phyloP scores from a whole-genome alignment of 192 early-diverging fungal species.

The Coemansia sp. region DNA sequence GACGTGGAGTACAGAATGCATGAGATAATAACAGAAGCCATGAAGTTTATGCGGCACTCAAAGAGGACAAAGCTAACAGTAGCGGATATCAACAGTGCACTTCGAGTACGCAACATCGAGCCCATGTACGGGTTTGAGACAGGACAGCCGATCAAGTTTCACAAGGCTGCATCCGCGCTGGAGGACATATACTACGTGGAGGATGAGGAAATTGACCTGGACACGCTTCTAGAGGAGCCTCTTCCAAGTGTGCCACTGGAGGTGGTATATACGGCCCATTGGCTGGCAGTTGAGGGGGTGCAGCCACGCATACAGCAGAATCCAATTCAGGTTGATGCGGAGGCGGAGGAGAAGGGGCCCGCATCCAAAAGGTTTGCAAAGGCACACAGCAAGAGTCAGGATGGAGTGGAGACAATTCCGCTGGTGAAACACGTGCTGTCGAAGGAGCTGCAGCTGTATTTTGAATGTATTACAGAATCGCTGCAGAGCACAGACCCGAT shows the following conservation, averaged over 20 bases:
- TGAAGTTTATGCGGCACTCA: constrained; percentile 96
- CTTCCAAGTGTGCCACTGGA: constrained; percentile 91
- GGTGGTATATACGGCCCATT: constrained; percentile 87
- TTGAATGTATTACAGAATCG: constrained; percentile 84
- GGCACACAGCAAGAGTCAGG: constrained; percentile 22
- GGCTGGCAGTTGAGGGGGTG: constrained; percentile 99
- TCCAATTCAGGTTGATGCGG: constrained; percentile 63
- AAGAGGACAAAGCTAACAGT: constrained; percentile 77
- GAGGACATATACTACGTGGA: constrained; percentile 86
- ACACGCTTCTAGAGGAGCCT: constrained; percentile 79
- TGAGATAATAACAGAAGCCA: constrained; percentile 90
- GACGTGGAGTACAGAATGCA: constrained; percentile 96
- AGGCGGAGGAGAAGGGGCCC: constrained; percentile 7
- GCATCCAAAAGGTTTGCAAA: constrained; percentile 22
- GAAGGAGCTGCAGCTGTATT: constrained; percentile 92
- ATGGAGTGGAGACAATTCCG: constrained; percentile 58
- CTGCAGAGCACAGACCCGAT: constrained; percentile 68
- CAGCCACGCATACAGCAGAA: constrained; percentile 97
- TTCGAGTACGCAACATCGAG: constrained; percentile 91
- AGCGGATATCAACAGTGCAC: constrained; percentile 87
- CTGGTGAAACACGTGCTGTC: constrained; percentile 90
- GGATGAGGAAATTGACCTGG: constrained; percentile 93
- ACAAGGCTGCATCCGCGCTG: constrained; percentile 62
- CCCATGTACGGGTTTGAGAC: constrained; percentile 90
- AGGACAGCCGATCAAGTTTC: constrained; percentile 68